phyloP scores from a whole-genome alignment of 1,284 basidiomycete species.

The Pisolithus thermaeus region DNA sequence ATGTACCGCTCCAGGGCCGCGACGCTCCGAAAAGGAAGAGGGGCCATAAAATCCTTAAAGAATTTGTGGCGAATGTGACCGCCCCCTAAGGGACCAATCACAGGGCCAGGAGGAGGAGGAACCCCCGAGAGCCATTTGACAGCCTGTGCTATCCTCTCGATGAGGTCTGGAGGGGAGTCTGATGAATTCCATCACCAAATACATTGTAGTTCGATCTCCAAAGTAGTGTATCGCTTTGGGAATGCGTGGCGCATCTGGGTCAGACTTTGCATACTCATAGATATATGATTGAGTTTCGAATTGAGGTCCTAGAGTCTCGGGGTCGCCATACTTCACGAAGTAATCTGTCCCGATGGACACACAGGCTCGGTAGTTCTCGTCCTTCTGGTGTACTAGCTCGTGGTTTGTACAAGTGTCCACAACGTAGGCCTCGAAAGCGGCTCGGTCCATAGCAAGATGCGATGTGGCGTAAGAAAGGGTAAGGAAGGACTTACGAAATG shows the following conservation, averaged over 20 bases:
- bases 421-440: no score
- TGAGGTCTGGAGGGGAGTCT: not conserved
- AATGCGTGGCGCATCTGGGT: not conserved
- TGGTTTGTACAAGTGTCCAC: not conserved
- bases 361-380: not conserved
- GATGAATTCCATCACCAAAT: not conserved
- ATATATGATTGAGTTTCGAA: not conserved
- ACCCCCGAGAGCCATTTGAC: not conserved
- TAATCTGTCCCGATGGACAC: not conserved
- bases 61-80: not conserved
- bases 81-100: not conserved
- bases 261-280: not conserved
- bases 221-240: not conserved
- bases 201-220: not conserved
- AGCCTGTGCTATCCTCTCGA: not conserved
- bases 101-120: not conserved
- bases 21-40: not conserved
- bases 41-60: not conserved
- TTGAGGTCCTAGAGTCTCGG: not conserved
- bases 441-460: no score
- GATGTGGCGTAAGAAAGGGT: no score
- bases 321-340: not conserved
- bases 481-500: no score
- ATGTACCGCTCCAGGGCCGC: not conserved
- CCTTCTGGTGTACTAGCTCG: not conserved